Evolutionary conservation across 2,329 filamentous ascomycete genomes (phyloP), one percentile per base, ranked within the genome.

Genomic region (Nothophoma quercina): DNA sequence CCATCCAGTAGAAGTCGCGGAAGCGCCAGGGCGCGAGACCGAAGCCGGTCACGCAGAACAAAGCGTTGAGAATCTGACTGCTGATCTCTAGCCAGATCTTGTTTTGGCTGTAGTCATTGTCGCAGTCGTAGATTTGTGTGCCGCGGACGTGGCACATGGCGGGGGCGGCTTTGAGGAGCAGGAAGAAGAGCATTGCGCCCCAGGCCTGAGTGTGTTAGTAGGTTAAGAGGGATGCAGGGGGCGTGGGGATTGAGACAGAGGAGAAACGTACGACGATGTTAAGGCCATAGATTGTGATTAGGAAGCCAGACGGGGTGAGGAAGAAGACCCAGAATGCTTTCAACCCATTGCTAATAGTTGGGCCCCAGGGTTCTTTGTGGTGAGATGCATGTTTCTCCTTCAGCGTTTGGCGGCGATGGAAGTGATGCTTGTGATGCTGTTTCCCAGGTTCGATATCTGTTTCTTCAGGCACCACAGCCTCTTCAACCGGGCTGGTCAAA

Each of bases 181-280:
- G 79, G 22, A 96, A 79, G 75, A 96, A 96, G 30, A 96, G 81
- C 91, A 96, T 96, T 50, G 88, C 90, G 47, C 91, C 91, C 91
- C 91, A 96, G 0, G 89, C 91, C 59, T 62, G 21, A 2, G 4
- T 7, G 13, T 10, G 36, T 45, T 21, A 50, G 36, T 21, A 6
- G 5, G 7, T 5, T 13, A 4, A 9, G 23, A 10, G 22, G 1
- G 23, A 10, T 7, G 2, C 10, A 7, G 10, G 5, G 10, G 26
- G 26, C 13, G 5, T 6, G 23, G 21, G 4, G n/a, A 23, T 1
- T 12, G 25, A 26, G 25, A n/a, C n/a, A n/a, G n/a, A n/a, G n/a
- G 6, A 8, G 23, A 22, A 18, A 45, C 52, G 21, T 49, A 62
- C 59, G 7, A 96, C 84, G 18, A 96, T 82, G 60, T 93, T 93